These are phyloP conservation scores for Phoma herbarum DNA, from an alignment of 2,329 filamentous ascomycete genomes.

Conservation along the genomic window DNA sequence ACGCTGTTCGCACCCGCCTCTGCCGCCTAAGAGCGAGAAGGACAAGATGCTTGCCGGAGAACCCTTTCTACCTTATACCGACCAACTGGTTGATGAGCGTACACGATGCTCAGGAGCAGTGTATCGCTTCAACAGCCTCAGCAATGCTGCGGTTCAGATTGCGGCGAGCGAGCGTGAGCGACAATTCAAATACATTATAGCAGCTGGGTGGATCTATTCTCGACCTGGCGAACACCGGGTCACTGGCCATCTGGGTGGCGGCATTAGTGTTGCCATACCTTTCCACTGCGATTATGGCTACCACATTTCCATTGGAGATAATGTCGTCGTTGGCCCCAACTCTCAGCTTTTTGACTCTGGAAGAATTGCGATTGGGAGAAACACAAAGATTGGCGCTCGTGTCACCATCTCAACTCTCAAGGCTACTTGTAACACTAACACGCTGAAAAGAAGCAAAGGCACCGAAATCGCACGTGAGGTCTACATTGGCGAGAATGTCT, in stretches of 20 bases:
- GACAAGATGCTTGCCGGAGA: slow-evolving; percentile 87
- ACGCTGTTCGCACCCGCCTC: slow-evolving; percentile 35
- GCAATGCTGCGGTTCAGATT: slow-evolving; percentile 76
- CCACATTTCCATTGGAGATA: slow-evolving; percentile 87
- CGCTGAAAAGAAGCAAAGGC: slow-evolving; percentile 76
- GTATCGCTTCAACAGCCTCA: slow-evolving; percentile 86
- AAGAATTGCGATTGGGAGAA: slow-evolving; percentile 81
- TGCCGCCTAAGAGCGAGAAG: slow-evolving; percentile 70
- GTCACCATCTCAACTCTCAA: slow-evolving; percentile 85
- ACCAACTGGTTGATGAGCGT: slow-evolving; percentile 83
- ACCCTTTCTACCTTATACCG: slow-evolving; percentile 78
- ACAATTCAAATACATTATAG: slow-evolving; percentile 75
- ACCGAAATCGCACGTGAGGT: slow-evolving; percentile 76
- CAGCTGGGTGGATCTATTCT: slow-evolving; percentile 61
- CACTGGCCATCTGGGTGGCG: slow-evolving; percentile 72
- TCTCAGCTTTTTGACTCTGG: slow-evolving; percentile 90
- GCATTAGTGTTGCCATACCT: slow-evolving; percentile 81
- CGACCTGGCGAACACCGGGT: slow-evolving; percentile 17
- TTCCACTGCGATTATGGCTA: slow-evolving; percentile 97
- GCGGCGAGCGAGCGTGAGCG: slow-evolving; percentile 71
- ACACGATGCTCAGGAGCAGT: slow-evolving; percentile 82
- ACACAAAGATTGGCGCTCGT: slow-evolving; percentile 81
- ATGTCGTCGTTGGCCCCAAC: slow-evolving; percentile 82
- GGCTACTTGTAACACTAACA: slow-evolving; percentile 75
- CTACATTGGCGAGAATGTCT: slow-evolving; percentile 76